Conservation (phyloP, 2,329 filamentous ascomycete species). For the Fusarium proliferatum region DNA sequence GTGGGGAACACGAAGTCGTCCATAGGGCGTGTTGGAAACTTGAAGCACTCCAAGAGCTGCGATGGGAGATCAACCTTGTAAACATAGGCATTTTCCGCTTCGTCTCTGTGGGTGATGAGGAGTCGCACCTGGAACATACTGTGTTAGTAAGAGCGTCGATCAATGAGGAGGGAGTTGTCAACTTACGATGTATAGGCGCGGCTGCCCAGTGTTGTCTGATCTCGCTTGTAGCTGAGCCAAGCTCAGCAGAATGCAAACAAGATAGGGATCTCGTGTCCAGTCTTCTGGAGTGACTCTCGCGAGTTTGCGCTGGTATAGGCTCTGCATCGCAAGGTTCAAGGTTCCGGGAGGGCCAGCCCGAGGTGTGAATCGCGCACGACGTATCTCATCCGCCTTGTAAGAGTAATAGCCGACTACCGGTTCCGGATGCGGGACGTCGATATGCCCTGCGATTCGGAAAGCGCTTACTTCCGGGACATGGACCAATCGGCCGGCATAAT, state of each 20-base stretch:
- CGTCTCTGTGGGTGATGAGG: rapidly evolving
- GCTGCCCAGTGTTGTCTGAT: neutral
- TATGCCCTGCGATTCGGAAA: neutral
- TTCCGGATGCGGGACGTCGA: neutral
- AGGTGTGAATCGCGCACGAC: neutral
- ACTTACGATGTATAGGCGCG: neutral
- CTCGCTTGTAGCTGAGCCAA: neutral
- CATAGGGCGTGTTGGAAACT: neutral
- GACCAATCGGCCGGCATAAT: neutral
- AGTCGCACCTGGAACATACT: neutral
- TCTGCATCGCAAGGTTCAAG: neutral
- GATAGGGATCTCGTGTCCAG: neutral
- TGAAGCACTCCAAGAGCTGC: neutral
- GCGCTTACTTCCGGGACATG: neutral
- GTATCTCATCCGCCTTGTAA: neutral
- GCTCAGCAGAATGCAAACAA: neutral
- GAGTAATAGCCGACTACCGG: neutral
- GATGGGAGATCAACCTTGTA: neutral
- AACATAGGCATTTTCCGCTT: neutral
- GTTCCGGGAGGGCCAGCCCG: neutral
- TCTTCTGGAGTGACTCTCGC: neutral
- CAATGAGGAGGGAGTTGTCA: rapidly evolving
- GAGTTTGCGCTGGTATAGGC: neutral
- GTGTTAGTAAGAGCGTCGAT: neutral
- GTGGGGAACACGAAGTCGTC: neutral